Base-by-base conservation (phyloP, 805 yeast genomes). In the Cyberlindnera sargentensis region DNA sequence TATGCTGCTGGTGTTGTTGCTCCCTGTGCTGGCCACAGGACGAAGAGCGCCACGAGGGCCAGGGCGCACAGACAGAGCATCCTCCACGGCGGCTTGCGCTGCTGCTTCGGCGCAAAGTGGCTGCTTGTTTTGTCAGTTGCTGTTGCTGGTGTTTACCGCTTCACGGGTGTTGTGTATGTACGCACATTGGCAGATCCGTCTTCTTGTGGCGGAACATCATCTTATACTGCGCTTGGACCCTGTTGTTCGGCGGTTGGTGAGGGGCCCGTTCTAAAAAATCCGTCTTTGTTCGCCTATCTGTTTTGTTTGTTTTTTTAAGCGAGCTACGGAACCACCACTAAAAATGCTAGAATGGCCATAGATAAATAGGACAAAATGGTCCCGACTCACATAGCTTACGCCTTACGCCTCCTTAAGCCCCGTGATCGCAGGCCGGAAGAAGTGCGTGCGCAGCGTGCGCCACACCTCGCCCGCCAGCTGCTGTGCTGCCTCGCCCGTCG, bases 381-480 rank as follows among this genome's bases (percentile, higher is more conserved):
- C 20, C 20, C 20, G 20, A 15, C 20, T 15, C 20, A 15, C 20
- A 15, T 15, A 15, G 20, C 20, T 7, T 28, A 28, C 27, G 10
- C 32, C 11, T 36, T 28, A 48, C 4, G 49, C 48, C 29, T 46
- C 50, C 24, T 50, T 46, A 31, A 73, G 51, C 0, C 78, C 77
- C 1, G 68, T 67, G 45, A 45, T 50, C 7, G 69, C 73, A 0
- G 95, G 95, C 45, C 70, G 62, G 59, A 90, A 84, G 95, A 95
- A 89, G 45, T 72, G 73, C 1, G 48, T 46, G 40, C 58, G 68
- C 36, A 90, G 62, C 1, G 70, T 55, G 8, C 66, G 59, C 97
- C 97, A 91, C 7, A 87, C 83, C 23, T 66, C 61, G 15, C 63
- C 63, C 0, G 95, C 91, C 7, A 82, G 56, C 0, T 36, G 46